phyloP scores from a whole-genome alignment of 768 basidiomycete species.

The Termitomyces sp. region DNA sequence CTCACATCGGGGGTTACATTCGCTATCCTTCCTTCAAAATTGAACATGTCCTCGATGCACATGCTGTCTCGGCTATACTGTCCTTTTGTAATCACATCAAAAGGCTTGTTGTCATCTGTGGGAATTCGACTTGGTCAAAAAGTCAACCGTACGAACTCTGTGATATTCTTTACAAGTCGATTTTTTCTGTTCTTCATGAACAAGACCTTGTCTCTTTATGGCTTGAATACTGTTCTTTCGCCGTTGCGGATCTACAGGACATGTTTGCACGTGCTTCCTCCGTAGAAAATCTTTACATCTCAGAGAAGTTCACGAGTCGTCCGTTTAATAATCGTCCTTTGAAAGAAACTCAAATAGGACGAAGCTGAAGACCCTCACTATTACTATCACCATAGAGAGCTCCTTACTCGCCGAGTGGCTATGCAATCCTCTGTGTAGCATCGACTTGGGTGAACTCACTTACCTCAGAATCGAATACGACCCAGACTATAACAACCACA shows the following conservation, averaged over 20 bases:
- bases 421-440: constrained; percentile 8
- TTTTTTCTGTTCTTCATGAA: neutral
- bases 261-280: neutral
- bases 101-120: constrained; percentile 1
- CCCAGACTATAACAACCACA: constrained; percentile 3
- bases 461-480: constrained; percentile 6
- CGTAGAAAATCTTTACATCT: neutral
- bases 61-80: neutral
- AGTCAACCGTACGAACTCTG: constrained; percentile 10
- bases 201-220: neutral
- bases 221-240: constrained; percentile 7
- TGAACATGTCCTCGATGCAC: constrained; percentile 2
- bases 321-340: constrained; percentile 4
- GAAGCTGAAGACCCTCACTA: constrained; percentile 1
- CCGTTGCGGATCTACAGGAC: constrained; percentile 4
- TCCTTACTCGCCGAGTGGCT: constrained; percentile 11
- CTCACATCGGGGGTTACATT: constrained; percentile 4
- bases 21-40: constrained; percentile 5
- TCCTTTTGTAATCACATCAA: neutral
- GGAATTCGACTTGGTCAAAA: constrained; percentile 6
- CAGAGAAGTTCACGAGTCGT: constrained; percentile 3
- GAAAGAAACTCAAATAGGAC: neutral
- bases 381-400: constrained; percentile 1
- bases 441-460: constrained; percentile 4
- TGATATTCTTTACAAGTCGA: constrained; percentile 1